Evolutionary conservation across 148 eudicot genomes (phyloP).

Genomic region (Camellia sinensis): DNA sequence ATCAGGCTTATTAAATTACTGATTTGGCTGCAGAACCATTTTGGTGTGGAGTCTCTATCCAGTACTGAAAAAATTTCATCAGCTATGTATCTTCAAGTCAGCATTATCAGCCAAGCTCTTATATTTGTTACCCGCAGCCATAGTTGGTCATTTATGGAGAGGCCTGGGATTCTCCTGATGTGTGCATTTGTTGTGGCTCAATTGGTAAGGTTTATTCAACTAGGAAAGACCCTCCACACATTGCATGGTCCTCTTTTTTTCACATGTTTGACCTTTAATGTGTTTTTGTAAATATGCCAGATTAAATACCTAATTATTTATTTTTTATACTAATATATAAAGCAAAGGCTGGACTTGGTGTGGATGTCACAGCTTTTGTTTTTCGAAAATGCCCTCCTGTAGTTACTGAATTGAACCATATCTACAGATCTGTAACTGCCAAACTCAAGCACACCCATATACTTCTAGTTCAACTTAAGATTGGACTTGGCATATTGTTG

Average conservation of each 20-base stretch:
- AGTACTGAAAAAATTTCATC: conserved; percentile 57
- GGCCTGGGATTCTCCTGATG: conserved; percentile 64
- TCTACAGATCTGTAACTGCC: too few relatives aligned
- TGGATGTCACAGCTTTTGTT: too few relatives aligned
- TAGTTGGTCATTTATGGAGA: conserved; percentile 76
- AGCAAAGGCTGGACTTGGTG: too few relatives aligned
- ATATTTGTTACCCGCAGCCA: conserved; percentile 81
- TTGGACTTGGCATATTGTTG: conserved; percentile 3
- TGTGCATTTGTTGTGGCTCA: conserved; percentile 71
- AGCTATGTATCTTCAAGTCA: conserved; percentile 77
- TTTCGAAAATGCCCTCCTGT: too few relatives aligned
- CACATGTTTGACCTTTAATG: neutral
- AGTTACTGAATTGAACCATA: too few relatives aligned
- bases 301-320: neutral
- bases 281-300: neutral
- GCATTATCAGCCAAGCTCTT: conserved; percentile 81
- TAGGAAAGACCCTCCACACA: conserved; percentile 4
- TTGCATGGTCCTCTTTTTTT: neutral
- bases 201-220: conserved; percentile 38
- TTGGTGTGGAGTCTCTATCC: conserved; percentile 54
- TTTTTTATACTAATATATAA: too few relatives aligned
- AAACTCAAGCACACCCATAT: too few relatives aligned
- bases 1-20: neutral
- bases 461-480: neutral
- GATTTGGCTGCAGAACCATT: conserved; percentile 37